Base-by-base conservation (phyloP, 371 early-diverging fungal species). In the Dipsacomyces acuminosporus region DNA sequence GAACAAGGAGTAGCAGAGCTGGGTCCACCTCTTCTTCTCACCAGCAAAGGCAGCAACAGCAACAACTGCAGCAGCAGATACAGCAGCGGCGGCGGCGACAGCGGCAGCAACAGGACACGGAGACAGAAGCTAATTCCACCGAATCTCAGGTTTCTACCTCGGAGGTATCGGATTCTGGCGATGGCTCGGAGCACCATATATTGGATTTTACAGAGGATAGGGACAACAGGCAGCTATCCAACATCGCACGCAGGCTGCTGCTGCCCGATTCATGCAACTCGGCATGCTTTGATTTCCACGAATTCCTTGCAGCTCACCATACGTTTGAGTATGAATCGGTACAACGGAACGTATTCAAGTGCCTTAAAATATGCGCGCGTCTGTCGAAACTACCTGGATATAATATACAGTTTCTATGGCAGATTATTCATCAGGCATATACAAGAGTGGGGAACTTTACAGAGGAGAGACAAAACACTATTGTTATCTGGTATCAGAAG, bases 171-270 rank as follows among this genome's bases (percentile, higher is more conserved):
- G 7, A 30, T 11, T 7, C 7, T 7, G 30, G 30, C 5, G 30
- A 30, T 5, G 30, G 5, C 7, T 11, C 11, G 30, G 66, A 67
- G 26, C 57, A 60, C 14, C 54, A 49, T 9, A 51, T 72, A 19
- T 51, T 61, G 17, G 72, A 72, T 17, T 72, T 72, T 24, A 59
- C 60, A 8, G 73, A 61, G 48, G 73, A 72, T 34, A 47, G 72
- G 20, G 40, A 42, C 48, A 65, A 72, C 49, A 65, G 64, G 11
- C 56, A 60, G 43, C 56, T 72, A 4, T 42, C 60, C 15, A 56
- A 38, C 30, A 53, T 72, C 13, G 72, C 60, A 2, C 50, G 55
- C 17, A 60, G 51, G n/a, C 56, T 59, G 18, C 41, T 72, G 43
- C 51, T 72, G 11, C 66, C 72, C 0, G 73, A 72, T 51, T 53